Evolutionary conservation across 345 rosid species (phyloP), one percentile per base, ranked within the genome.

Genomic region (Streptanthus diversifolius): DNA sequence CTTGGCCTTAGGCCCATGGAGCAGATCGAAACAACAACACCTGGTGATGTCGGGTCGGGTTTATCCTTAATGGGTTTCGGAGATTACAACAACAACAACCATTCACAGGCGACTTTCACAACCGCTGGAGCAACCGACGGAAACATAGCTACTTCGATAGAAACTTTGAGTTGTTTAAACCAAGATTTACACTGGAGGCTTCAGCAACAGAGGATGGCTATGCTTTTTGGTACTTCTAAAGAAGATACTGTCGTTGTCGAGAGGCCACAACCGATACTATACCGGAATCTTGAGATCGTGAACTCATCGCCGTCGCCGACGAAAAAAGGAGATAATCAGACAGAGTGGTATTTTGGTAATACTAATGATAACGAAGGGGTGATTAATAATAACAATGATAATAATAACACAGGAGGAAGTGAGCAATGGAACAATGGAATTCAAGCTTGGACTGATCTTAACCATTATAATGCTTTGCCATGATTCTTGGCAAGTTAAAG

Each of bases 161-260:
- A 91, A 70, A 90, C 99, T 52, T 72, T 95, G 82, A 89, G 98
- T 57, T 88, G 86, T 45, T 82, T 95, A 57, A 95, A 95, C 85
- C 98, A 92, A 71, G 97, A 95, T 83, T 84, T 95, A 76, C 99
- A 91, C 85, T 92, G 97, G 99, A 95, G 90, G 81, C 80, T 95
- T 73, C 99, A 95, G 83, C 98, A 95, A 74, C 98, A 95, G 73
- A 83, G 99, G 74, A 77, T 95, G 74, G 72, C 80, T 2, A 77
- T 83, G 90, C 87, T 92, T 29, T 84, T 83, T 30, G 88, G 86
- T 2, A 84, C 67, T 33, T 64, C 68, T 8, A 70, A 77, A 1
- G 86, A 76, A 27, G 83, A 83, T 17, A 64, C 54, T 21, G 76
- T 64, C 3, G 80, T 77, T 22, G 80, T 77, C 17, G 80, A 72